Evolutionary conservation across 306 rosid species (phyloP), one percentile per base, ranked within the genome.

Genomic region (Hippophae rhamnoides): DNA sequence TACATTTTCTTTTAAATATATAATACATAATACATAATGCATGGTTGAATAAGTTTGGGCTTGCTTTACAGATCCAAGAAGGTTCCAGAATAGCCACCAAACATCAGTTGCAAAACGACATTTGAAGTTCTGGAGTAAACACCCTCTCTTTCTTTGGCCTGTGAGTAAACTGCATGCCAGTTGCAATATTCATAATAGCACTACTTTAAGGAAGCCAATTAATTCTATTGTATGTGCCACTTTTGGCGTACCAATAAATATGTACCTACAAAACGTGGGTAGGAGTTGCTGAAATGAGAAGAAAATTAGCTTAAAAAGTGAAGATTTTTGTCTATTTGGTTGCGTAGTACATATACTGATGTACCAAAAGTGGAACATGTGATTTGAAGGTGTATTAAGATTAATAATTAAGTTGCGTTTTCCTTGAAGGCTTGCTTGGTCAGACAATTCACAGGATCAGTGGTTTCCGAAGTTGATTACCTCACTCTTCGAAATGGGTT

Each of bases 401-500:
- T 13, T 8, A 46, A 2, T 31, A 31, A 31, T 18, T 31, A 31
- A 31, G 38, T 31, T 31, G 38, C 5, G 3, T 31, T 4, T 31
- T 31, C 38, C 38, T 2, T 6, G 25, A 53, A 82, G 94, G 79
- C 62, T 52, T 82, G 94, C 65, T 78, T 80, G 27, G 18, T 66
- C 42, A 56, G 86, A 46, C 94, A 86, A 47, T 86, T 86, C 68
- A 45, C 71, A 62, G 69, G 72, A 26, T 82, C 89, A 42, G 63
- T 45, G 44, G 68, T 82, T 63, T 67, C 94, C 45, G 80, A 80
- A 78, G 70, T 69, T 23, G 94, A 86, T 76, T 86, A 82, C 65
- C 78, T 82, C 66, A 73, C 83, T 12, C 83, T 86, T 38, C 71
- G 89, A 43, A 80, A 80, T 54, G 94, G 89, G 13, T 82, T 86